Evolutionary conservation across 129 eudicot species (phyloP).

Genomic region (Heracleum sosnowskyi): DNA sequence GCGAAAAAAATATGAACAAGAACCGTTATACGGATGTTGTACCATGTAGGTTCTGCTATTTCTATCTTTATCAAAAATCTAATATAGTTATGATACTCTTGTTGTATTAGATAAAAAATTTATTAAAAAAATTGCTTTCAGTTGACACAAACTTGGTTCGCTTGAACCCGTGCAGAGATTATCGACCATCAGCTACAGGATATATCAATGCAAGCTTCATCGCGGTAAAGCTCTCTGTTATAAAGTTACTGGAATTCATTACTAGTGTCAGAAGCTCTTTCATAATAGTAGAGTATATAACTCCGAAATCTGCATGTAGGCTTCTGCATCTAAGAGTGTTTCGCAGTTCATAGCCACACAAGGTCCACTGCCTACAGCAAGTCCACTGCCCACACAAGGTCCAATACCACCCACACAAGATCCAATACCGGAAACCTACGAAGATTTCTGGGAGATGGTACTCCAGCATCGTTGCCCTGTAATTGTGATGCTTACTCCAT

Average conservation of each 20-base stretch:
- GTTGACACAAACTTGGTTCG: constrained; percentile 80
- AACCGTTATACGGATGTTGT: constrained; percentile 83
- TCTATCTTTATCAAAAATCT: not conserved
- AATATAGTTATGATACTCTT: constrained; percentile 6
- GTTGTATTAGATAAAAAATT: not conserved
- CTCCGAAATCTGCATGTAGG: constrained; percentile 32
- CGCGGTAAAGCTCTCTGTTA: constrained; percentile 24
- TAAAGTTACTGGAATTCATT: not conserved
- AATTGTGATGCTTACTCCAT: constrained; percentile 77
- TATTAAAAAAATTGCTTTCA: constrained; percentile 28
- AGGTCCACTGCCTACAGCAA: constrained; percentile 83
- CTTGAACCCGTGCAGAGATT: constrained; percentile 67
- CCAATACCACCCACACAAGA: constrained; percentile 5
- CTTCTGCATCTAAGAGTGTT: constrained; percentile 52
- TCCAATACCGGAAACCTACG: constrained; percentile 66
- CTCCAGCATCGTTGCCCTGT: constrained; percentile 77
- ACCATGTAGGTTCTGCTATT: constrained; percentile 49
- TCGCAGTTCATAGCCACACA: constrained; percentile 95
- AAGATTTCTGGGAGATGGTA: constrained; percentile 98
- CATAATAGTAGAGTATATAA: not conserved
- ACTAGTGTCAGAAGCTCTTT: not conserved
- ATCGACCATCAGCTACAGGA: constrained; percentile 73
- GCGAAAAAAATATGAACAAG: constrained; percentile 48
- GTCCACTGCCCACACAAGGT: constrained; percentile 79
- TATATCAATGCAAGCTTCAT: constrained; percentile 87